A percentile compares a stretch with the other conserved stretches of the same genome.
phyloP scores from a whole-genome alignment of 169 alveolate genomes.

The Plasmodium chabaudi region DNA sequence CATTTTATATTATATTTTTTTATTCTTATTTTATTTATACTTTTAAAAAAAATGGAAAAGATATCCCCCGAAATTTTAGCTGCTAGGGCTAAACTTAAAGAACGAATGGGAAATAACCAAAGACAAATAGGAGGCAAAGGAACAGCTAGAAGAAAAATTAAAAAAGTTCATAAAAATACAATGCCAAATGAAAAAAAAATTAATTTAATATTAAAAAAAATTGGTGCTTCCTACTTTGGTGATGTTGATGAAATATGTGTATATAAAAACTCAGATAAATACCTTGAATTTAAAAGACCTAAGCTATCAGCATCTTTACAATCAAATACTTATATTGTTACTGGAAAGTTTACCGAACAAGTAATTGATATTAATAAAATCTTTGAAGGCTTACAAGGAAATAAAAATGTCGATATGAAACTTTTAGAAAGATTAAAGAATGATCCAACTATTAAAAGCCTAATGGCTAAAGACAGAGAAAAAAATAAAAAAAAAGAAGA shows the following conservation, averaged over 20 bases:
- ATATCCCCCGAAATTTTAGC: constrained; percentile 92
- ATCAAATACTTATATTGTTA: constrained; percentile 95
- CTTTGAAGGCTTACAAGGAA: constrained; percentile 85
- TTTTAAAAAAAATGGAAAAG: constrained; percentile 74
- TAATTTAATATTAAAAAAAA: constrained; percentile 91
- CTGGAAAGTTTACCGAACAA: constrained; percentile 94
- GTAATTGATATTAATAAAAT: constrained; percentile 87
- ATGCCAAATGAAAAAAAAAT: constrained; percentile 95
- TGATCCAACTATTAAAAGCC: constrained; percentile 74
- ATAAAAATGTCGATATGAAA: constrained; percentile 81
- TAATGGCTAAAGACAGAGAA: constrained; percentile 76
- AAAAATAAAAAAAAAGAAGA: constrained; percentile 24
- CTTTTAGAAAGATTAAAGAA: constrained; percentile 78
- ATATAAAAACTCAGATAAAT: constrained; percentile 95
- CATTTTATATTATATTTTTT: not conserved
- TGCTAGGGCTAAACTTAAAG: constrained; percentile 95
- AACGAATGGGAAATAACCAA: constrained; percentile 91
- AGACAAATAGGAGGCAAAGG: constrained; percentile 97
- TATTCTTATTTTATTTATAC: not conserved
- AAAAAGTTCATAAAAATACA: constrained; percentile 90
- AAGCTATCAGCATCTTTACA: constrained; percentile 94
- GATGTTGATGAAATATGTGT: constrained; percentile 96
- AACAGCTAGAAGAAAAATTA: constrained; percentile 95
- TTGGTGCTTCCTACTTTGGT: constrained; percentile 95
- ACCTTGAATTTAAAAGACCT: constrained; percentile 94